Percentiles rank a stretch among this genome's conserved stretches.
These are phyloP conservation scores for Danielozyma ontarioensis DNA, from an alignment of 805 yeast genomes.

Conservation along the genomic window DNA sequence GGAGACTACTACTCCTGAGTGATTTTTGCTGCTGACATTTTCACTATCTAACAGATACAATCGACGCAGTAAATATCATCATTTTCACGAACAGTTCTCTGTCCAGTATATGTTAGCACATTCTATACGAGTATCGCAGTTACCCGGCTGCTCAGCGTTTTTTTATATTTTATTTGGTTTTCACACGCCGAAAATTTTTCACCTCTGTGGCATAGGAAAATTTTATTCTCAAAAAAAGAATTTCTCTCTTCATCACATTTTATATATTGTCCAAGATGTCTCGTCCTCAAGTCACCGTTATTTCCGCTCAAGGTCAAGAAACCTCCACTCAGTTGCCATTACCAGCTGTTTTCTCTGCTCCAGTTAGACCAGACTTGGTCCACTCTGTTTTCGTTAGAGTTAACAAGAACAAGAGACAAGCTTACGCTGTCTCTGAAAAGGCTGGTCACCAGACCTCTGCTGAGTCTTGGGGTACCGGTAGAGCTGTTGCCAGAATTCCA, in stretches of 20 bases:
- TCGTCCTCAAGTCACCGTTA: conserved; percentile 97
- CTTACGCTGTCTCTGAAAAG: conserved; percentile 98
- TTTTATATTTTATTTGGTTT: too few species aligned
- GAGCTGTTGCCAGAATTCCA: conserved; percentile 99
- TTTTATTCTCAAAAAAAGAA: conserved; percentile 7
- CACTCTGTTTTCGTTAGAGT: conserved; percentile 98
- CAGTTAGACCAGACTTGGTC: conserved; percentile 99
- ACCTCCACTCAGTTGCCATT: conserved; percentile 80
- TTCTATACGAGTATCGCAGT: too few species aligned
- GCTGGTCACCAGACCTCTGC: conserved; percentile 99
- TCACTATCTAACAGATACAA: too few species aligned
- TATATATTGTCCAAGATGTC: conserved; percentile 36
- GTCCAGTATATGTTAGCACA: too few species aligned
- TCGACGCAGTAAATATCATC: too few species aligned
- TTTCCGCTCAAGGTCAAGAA: conserved; percentile 82
- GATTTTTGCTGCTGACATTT: too few species aligned
- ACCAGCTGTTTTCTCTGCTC: conserved; percentile 99
- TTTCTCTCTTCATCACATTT: too few species aligned
- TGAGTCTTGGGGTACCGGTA: conserved; percentile 99
- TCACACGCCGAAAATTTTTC: conserved; percentile 8
- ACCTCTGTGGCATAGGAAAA: conserved; percentile 1
- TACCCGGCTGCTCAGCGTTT: too few species aligned
- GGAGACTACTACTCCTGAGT: too few species aligned
- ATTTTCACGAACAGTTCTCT: too few species aligned
- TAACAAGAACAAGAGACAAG: conserved; percentile 99